These are phyloP conservation scores for Trypanosoma lewisi DNA, from an alignment of 208 protist species.

Conservation along the genomic window DNA sequence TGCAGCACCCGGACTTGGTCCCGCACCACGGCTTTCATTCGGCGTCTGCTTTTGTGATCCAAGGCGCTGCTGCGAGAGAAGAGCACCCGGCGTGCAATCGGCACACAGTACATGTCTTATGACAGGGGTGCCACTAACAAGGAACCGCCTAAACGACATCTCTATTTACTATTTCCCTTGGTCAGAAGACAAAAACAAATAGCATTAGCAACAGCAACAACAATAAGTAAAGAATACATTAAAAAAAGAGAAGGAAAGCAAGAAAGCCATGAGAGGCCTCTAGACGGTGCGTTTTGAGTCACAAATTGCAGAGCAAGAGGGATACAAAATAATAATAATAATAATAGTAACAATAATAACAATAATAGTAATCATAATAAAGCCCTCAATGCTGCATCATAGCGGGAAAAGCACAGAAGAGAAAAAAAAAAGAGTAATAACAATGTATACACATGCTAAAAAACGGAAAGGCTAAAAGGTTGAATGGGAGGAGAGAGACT, in stretches of 20 bases:
- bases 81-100: not conserved
- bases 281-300: too few relatives aligned
- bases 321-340: too few relatives aligned
- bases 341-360: too few relatives aligned
- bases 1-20: not conserved
- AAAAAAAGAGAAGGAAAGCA: not conserved
- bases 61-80: slow-evolving; percentile 7
- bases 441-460: too few relatives aligned
- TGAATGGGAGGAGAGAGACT: too few relatives aligned
- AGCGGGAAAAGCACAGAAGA: too few relatives aligned
- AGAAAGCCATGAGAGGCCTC: too few relatives aligned
- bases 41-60: slow-evolving; percentile 1
- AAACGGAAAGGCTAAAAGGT: too few relatives aligned
- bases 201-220: slow-evolving; percentile 1
- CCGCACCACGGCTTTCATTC: not conserved
- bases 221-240: slow-evolving; percentile 2
- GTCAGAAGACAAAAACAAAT: not conserved
- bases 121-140: not conserved
- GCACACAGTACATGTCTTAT: not conserved
- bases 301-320: too few relatives aligned
- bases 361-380: too few relatives aligned
- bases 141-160: not conserved
- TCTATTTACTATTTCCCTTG: not conserved
- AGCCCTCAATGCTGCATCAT: too few relatives aligned
- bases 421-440: too few relatives aligned